Evolutionary conservation across 2,329 filamentous ascomycete genomes (phyloP), one percentile per base, ranked within the genome.

Genomic region (Metarhizium brunneum): DNA sequence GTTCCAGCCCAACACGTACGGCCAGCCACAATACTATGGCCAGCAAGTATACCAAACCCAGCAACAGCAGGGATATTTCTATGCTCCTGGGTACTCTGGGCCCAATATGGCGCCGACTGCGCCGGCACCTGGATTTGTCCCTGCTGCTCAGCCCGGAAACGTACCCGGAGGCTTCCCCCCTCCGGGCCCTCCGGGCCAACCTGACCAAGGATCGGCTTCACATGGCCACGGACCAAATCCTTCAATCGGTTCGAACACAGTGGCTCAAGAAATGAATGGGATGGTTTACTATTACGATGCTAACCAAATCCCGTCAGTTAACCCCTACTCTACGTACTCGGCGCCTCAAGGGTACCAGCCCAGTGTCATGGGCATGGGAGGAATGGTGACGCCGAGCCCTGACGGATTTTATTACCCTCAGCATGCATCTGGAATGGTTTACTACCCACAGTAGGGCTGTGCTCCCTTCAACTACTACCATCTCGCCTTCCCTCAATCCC

Each of bases 211-310:
- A 50, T 66, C 53, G 47, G 60, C 56, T 32, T 62, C 68, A n/a
- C 71, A 73, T 50, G 61, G 65, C 32, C 61, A 61, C 38, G 61
- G 59, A n/a, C 65, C 64, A 47, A 57, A 59, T 11, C 56, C 65
- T 6, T 53, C 62, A n/a, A 48, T 62, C 35, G 65, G 66, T 35
- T 65, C 75, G 18, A 81, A 76, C 60, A 69, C 84, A 47, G 81
- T 87, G 50, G 90, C 90, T 0, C 92, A 96, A 69, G 92, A 97
- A 73, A 85, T 86, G 60, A 95, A 96, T 63, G 94, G 94, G 59
- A 97, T 95, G 81, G 91, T 96, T 1, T 97, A 95, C 70, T 99
- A 96, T 68, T 92, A 91, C 64, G 88, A 95, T 66, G 80, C 89
- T 7, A 80, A 85, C n/a, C 86, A 91, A 66, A 74, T 92, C 50